Evolutionary conservation across 139 green algal species (phyloP).

Genomic region (Volvox reticuliferus): DNA sequence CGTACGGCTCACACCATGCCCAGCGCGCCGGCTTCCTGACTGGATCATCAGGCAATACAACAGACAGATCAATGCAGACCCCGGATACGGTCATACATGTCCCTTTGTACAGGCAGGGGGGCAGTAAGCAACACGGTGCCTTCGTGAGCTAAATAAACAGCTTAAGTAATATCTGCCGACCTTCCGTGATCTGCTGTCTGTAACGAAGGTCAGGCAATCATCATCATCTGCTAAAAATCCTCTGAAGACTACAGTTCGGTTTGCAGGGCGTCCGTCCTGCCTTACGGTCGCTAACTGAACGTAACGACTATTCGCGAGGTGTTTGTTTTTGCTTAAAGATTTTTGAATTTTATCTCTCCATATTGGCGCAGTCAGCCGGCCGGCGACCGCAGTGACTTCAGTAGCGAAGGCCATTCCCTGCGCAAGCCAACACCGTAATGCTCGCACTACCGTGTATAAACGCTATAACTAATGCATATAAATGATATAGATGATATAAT

Average conservation of each 20-base stretch:
- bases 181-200: constrained; percentile 68
- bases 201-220: constrained; percentile 77
- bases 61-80: too few relatives aligned
- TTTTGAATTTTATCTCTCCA: constrained; percentile 39
- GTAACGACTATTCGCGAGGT: constrained; percentile 59
- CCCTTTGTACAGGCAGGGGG: too few relatives aligned
- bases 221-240: constrained; percentile 72
- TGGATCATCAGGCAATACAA: too few relatives aligned
- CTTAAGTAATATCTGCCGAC: constrained; percentile 38
- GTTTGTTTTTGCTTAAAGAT: constrained; percentile 44
- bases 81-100: too few relatives aligned
- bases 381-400: not conserved
- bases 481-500: too few relatives aligned
- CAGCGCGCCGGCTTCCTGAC: too few relatives aligned
- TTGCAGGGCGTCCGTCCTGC: constrained; percentile 74
- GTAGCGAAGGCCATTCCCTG: not conserved
- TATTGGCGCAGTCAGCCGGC: not conserved
- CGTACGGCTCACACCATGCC: too few relatives aligned
- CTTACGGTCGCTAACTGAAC: constrained; percentile 85
- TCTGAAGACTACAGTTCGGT: constrained; percentile 85
- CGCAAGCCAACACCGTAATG: too few relatives aligned
- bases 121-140: too few relatives aligned
- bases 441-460: too few relatives aligned
- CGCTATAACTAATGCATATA: too few relatives aligned
- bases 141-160: too few relatives aligned